phyloP scores from a whole-genome alignment of 371 early-diverging fungal genomes.

The Mucor sp. region DNA sequence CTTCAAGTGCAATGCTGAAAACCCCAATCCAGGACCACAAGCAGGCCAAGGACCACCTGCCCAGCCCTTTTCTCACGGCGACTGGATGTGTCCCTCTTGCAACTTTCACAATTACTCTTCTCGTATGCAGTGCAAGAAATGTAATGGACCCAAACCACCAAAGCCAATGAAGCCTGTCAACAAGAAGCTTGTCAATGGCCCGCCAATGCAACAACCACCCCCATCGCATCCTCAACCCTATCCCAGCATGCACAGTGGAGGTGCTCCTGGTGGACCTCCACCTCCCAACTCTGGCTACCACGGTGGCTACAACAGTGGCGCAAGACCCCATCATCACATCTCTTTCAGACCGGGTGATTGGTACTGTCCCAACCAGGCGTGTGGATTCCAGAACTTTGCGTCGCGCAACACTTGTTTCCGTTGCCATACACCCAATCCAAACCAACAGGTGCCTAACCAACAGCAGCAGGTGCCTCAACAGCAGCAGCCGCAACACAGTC shows the following conservation, averaged over 20 bases:
- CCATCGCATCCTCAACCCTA: not conserved
- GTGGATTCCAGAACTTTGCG: slow-evolving; percentile 80
- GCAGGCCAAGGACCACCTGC: slow-evolving; percentile 22
- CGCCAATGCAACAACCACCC: not conserved
- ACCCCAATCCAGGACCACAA: slow-evolving; percentile 42
- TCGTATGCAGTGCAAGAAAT: slow-evolving; percentile 47
- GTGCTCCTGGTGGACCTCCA: slow-evolving; percentile 5
- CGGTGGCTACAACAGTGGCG: slow-evolving; percentile 21
- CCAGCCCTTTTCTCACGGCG: slow-evolving; percentile 33
- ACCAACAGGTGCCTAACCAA: slow-evolving; percentile 15
- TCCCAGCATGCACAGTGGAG: not conserved
- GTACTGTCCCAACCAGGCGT: slow-evolving; percentile 72
- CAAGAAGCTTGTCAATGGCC: not conserved
- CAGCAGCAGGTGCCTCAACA: slow-evolving; percentile 17
- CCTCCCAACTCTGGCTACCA: slow-evolving; percentile 11
- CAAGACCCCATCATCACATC: slow-evolving; percentile 28
- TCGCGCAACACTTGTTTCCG: slow-evolving; percentile 62
- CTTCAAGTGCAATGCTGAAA: slow-evolving; percentile 66
- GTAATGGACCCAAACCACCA: slow-evolving; percentile 33
- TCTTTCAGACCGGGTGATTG: slow-evolving; percentile 68
- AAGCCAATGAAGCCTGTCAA: not conserved
- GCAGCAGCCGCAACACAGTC: not conserved
- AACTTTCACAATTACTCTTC: slow-evolving; percentile 62
- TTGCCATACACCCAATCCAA: slow-evolving; percentile 60
- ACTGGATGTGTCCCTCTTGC: slow-evolving; percentile 59